Evolutionary conservation across 2,329 filamentous ascomycete genomes (phyloP).

Genomic region (Lithohypha guttulata): DNA sequence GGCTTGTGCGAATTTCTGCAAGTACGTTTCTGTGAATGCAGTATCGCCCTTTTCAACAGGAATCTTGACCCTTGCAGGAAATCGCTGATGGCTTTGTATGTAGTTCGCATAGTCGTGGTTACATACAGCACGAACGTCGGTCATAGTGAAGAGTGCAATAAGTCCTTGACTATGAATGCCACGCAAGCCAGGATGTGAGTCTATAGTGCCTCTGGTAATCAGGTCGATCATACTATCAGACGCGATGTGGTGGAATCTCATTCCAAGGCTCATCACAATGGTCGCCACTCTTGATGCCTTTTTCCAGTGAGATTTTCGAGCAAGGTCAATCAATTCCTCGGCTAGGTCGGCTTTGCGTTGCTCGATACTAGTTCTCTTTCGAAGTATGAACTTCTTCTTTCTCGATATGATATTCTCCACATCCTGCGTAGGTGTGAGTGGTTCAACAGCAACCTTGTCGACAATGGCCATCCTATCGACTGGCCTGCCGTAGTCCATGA

Average conservation of each 20-base stretch:
- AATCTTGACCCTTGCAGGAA: constrained; percentile 66
- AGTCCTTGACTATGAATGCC: constrained; percentile 73
- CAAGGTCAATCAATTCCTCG: constrained; percentile 66
- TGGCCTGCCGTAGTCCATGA: constrained; percentile 85
- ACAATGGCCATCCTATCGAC: constrained; percentile 78
- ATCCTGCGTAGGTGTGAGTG: constrained; percentile 59
- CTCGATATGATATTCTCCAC: constrained; percentile 50
- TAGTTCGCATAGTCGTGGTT: constrained; percentile 81
- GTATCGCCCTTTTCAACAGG: constrained; percentile 63
- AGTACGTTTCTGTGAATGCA: constrained; percentile 66
- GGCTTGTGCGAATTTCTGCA: constrained; percentile 65
- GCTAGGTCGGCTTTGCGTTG: constrained; percentile 70
- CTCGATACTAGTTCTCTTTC: constrained; percentile 68
- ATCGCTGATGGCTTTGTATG: constrained; percentile 65
- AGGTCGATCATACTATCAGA: constrained; percentile 73
- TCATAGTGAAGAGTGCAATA: constrained; percentile 66
- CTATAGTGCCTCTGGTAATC: constrained; percentile 70
- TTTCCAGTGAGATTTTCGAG: constrained; percentile 85
- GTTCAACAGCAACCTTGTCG: constrained; percentile 57
- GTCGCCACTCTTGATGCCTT: constrained; percentile 81
- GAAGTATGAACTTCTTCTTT: constrained; percentile 62
- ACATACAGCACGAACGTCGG: constrained; percentile 78
- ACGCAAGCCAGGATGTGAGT: constrained; percentile 78
- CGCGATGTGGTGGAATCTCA: constrained; percentile 83
- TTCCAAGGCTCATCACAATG: constrained; percentile 79